Evolutionary conservation across 1,284 basidiomycete genomes (phyloP).

Genomic region (Fomes fomentarius): DNA sequence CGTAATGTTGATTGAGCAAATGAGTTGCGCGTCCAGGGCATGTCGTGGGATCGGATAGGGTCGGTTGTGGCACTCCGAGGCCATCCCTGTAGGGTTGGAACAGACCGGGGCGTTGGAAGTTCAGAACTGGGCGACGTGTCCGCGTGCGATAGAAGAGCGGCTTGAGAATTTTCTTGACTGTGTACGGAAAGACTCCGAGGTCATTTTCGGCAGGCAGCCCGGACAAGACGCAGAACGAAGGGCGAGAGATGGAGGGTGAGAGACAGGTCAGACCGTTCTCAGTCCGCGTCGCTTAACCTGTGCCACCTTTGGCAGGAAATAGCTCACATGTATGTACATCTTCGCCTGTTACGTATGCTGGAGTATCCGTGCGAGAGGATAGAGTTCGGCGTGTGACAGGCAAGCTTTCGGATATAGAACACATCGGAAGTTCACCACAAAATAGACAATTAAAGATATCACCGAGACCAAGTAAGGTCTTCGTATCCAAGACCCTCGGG

Average conservation of each 20-base stretch:
- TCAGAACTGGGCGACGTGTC: background rate
- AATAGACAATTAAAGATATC: no score
- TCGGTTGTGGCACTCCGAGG: background rate
- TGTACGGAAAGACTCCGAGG: background rate
- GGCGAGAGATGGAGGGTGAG: background rate
- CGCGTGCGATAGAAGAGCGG: background rate
- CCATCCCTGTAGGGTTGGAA: background rate
- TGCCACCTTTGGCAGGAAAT: background rate
- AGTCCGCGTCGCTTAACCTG: background rate
- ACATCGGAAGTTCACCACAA: no score
- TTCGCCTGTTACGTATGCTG: background rate
- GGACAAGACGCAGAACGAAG: background rate
- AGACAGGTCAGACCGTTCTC: background rate
- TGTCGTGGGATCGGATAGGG: no score
- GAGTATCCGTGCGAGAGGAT: background rate
- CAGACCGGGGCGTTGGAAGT: slow-evolving; percentile 1
- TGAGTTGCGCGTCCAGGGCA: slow-evolving; percentile 1
- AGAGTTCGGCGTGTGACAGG: no score
- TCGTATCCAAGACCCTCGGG: no score
- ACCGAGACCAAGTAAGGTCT: no score
- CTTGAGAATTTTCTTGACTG: slow-evolving; percentile 1
- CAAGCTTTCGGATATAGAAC: no score
- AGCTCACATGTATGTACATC: background rate
- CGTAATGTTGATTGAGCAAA: no score
- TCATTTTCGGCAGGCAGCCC: background rate